Base-by-base conservation (phyloP, 148 eudicot species). In the Polygonum maritimum region DNA sequence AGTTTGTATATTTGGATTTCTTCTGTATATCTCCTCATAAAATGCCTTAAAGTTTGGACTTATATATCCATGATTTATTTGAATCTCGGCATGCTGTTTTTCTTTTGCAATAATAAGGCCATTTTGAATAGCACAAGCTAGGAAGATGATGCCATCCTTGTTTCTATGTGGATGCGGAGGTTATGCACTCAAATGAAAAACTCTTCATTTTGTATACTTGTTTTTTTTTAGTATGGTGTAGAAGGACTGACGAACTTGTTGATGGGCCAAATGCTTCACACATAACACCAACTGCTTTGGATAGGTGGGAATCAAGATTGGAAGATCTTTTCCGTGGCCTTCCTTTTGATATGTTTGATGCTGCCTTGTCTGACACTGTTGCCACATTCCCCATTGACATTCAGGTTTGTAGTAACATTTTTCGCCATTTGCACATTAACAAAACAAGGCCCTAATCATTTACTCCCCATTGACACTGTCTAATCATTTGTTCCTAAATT, bases 301-400 rank as follows among this genome's bases (percentile, higher is more conserved):
- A 95, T 78, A 81, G 99, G 79, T 92, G 98, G 99, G 98, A 95
- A 71, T 86, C 89, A 52, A 91, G 99, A 77, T 78, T 95, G 57
- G 99, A 95, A 82, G 94, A 91, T 79, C 86, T 95, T 74, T 92
- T 91, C 69, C 79, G 70, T 47, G 99, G 98, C 26, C 89, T 86
- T 11, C 98, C 99, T 8, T 95, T 95, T 82, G 99, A 95, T 83
- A 95, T 95, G 99, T 90, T 95, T 18, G 99, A 95, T 86, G 99
- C 99, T 75, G 99, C 99, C 57, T 81, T 95, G 58, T 83, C 94
- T 33, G 97, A 95, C 79, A 90, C 98, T 12, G 99, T 95, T 49
- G 26, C 88, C 49, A 95, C 82, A 80, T 95, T 95, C 76, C 98
- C 99, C 6, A 92, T 95, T 74, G 99, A 95, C 80, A 95, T 95